Evolutionary conservation across 345 rosid species (phyloP).

Genomic region (Citrus medica): DNA sequence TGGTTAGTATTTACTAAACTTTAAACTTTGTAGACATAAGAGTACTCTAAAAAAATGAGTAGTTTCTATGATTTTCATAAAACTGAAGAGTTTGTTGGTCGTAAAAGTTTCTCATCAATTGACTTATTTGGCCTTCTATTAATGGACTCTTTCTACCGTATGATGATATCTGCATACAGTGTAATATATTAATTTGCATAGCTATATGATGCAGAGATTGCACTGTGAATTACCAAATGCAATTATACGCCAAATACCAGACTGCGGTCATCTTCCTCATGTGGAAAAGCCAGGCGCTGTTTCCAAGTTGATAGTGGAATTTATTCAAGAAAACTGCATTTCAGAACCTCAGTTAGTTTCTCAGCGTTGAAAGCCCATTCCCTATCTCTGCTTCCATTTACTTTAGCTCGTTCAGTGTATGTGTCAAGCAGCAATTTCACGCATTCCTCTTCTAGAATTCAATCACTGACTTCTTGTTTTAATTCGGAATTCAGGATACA

Average conservation of each 20-base stretch:
- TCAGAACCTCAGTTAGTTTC: constrained; percentile 29
- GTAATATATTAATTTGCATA: neutral
- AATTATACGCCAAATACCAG: constrained; percentile 58
- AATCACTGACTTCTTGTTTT: neutral
- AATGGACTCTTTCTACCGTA: neutral
- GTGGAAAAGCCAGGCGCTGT: constrained; percentile 65
- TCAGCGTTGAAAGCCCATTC: constrained; percentile 17
- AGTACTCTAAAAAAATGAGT: neutral
- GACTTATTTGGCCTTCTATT: neutral
- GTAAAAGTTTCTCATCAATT: neutral
- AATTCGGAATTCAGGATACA: neutral
- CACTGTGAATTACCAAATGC: constrained; percentile 67
- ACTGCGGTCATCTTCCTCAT: constrained; percentile 90
- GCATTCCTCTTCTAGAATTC: neutral
- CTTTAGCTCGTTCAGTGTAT: constrained; percentile 8
- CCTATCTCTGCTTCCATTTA: constrained; percentile 1
- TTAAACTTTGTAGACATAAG: neutral
- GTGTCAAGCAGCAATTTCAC: neutral
- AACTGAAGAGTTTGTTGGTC: neutral
- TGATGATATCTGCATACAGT: neutral
- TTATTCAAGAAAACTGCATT: constrained; percentile 42
- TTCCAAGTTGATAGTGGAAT: constrained; percentile 56
- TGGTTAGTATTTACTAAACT: constrained; percentile 43
- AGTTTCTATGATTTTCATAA: neutral
- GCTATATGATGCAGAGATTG: constrained; percentile 50